Evolutionary conservation across 805 yeast genomes (phyloP), one percentile per base, ranked within the genome.

Genomic region (Spathaspora boniae): DNA sequence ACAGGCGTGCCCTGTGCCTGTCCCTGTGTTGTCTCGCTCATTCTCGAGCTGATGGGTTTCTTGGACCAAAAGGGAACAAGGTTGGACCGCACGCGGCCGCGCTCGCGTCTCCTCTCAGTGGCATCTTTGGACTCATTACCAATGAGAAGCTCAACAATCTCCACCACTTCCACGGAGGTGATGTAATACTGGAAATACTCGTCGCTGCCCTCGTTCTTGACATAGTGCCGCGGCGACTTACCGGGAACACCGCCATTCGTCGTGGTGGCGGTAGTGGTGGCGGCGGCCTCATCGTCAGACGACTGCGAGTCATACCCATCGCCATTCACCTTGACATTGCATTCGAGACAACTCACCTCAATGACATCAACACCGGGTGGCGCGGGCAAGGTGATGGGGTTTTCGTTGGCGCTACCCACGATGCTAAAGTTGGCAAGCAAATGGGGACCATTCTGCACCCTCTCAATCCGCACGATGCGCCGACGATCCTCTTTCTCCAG

Each of bases 41-140:
- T 50, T 29, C 62, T 52, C 4, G 80, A 70, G 28, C 74, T 65
- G 32, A 78, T 70, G 15, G 83, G 80, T 45, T 65, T 75, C 52
- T 72, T 74, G 17, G 76, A 70, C 85, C 85, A 80, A 50, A 76
- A 79, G 4, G 82, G 82, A 37, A 78, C 81, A 56, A 80, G 60
- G 46, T 80, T 79, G 30, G 80, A 74, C 55, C 86, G 62, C 29
- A 80, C 74, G 38, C 86, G 60, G n/a, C 85, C 85, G 31, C 83
- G 53, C 50, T 79, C 85, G 40, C 74, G 68, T 41, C 86, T 68
- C 42, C 77, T 68, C 37, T 73, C 80, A 5, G 63, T 64, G 4
- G 75, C 66, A 37, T 72, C 72, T 36, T 56, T 58, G 22, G 54
- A 49, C 38, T 68, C 68, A 2, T 72, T 63, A 5, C 81, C 80